Base-by-base conservation (phyloP, 352 stramenopile species). In the Lagenidium sp. region DNA sequence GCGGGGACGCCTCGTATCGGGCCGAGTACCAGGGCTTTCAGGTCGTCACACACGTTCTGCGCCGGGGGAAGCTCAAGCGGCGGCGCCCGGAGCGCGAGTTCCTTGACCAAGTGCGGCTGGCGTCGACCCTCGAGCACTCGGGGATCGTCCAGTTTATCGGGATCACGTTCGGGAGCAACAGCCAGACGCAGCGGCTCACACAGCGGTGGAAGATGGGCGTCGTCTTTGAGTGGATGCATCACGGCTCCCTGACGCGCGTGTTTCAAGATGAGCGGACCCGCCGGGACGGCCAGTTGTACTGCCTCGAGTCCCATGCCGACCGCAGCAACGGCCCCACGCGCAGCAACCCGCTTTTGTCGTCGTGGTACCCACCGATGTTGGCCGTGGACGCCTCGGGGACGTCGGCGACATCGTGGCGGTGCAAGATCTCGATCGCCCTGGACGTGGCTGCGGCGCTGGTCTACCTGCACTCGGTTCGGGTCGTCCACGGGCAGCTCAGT, bases 71-170 rank as follows among this genome's bases (percentile, higher is more conserved):
- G 43, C 72, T 75, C 37, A 41, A 60, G 10, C 46, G 47, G 12
- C 40, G 45, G 5, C 57, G 63, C 7, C 38, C 65, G 0, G 75
- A 88, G 47, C 60, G 60, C 22, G 63, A 60, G 38, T 85, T 84
- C 26, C 53, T 88, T 1, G 75, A 82, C 47, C 75, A 84, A 51
- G 76, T 85, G 13, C 72, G 75, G 5, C 48, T 88, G 13, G 72
- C 75, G 18, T 68, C 72, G 1, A 49, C 62, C 3, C 43, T 88
- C 0, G 75, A 88, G 21, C 75, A 88, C 26, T 54, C 68, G 21
- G 79, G 65, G 1, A 78, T 88, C 44, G 75, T 88, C 18, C 75
- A 88, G 51, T 88, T 88, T 45, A 83, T 88, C 44, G 75, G 75
- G 1, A 41, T 88, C n/a, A 84, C 70, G 4, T 78, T 78, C 19